These are phyloP conservation scores for Candida taoyuanica DNA, from an alignment of 805 yeast species.

Conservation along the genomic window DNA sequence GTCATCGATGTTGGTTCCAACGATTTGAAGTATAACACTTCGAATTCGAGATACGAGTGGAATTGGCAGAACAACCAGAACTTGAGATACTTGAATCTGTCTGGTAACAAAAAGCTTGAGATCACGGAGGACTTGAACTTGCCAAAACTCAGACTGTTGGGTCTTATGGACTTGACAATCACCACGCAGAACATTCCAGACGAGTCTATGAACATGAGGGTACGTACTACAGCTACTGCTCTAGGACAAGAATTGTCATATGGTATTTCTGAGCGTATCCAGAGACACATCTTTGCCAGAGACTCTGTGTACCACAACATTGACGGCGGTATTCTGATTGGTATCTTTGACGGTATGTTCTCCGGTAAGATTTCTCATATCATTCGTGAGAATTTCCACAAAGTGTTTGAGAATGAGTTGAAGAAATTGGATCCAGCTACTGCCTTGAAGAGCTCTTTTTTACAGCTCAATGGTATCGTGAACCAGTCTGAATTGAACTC, in stretches of 20 bases:
- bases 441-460: constrained; percentile 79
- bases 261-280: constrained; percentile 89
- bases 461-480: constrained; percentile 76
- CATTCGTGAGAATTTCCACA: constrained; percentile 67
- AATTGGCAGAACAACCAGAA: constrained; percentile 87
- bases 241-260: constrained; percentile 63
- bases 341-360: constrained; percentile 76
- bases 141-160: constrained; percentile 66
- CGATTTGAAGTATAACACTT: constrained; percentile 82
- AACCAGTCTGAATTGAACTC: constrained; percentile 46
- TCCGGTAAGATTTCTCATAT: constrained; percentile 67
- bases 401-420: constrained; percentile 64
- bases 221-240: constrained; percentile 84
- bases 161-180: constrained; percentile 92
- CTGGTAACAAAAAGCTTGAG: constrained; percentile 90
- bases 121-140: constrained; percentile 79
- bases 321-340: constrained; percentile 74
- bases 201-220: constrained; percentile 74
- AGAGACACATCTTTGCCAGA: constrained; percentile 64
- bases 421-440: constrained; percentile 49
- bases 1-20: constrained; percentile 90
- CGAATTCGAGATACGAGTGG: constrained; percentile 96
- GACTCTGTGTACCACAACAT: constrained; percentile 87
- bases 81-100: constrained; percentile 76
- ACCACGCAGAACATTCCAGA: constrained; percentile 89